These are phyloP conservation scores for Flaveria linearis DNA, from an alignment of 129 eudicot species.

Conservation along the genomic window DNA sequence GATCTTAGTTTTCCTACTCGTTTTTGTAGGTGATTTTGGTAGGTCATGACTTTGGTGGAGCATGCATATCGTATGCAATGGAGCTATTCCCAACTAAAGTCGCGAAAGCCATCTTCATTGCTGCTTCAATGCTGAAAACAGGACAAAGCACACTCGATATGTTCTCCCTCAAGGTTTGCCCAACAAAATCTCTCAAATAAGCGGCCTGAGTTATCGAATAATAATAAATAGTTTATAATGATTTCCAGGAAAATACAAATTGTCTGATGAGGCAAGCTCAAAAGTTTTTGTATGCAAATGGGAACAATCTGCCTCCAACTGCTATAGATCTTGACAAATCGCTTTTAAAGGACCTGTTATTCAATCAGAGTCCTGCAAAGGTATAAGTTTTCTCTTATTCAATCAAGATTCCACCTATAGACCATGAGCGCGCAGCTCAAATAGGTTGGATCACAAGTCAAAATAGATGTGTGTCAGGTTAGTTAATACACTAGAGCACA, in stretches of 20 bases:
- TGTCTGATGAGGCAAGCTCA: slow-evolving; percentile 85
- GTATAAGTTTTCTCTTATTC: slow-evolving; percentile 1
- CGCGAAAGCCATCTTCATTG: slow-evolving; percentile 79
- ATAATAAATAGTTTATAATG: slow-evolving; percentile 11
- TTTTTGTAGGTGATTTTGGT: slow-evolving; percentile 79
- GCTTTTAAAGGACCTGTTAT: slow-evolving; percentile 71
- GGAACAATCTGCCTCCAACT: slow-evolving; percentile 80
- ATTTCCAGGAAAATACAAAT: slow-evolving; percentile 63
- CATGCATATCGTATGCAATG: slow-evolving; percentile 88
- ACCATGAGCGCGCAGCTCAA: not conserved
- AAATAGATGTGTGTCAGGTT: not conserved
- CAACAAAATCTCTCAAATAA: not conserved
- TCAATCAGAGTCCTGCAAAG: slow-evolving; percentile 92
- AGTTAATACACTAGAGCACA: too few species aligned
- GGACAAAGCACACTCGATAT: slow-evolving; percentile 88
- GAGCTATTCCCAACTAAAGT: slow-evolving; percentile 69
- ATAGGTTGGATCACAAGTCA: not conserved
- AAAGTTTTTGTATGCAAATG: slow-evolving; percentile 71
- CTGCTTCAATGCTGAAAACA: slow-evolving; percentile 79
- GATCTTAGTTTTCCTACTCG: not conserved
- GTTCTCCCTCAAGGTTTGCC: slow-evolving; percentile 81
- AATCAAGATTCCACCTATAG: not conserved
- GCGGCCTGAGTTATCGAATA: not conserved
- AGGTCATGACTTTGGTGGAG: slow-evolving; percentile 97
- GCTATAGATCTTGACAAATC: slow-evolving; percentile 90